phyloP scores from a whole-genome alignment of 78 protist species.

The Dictyostelium brefeldianum region DNA sequence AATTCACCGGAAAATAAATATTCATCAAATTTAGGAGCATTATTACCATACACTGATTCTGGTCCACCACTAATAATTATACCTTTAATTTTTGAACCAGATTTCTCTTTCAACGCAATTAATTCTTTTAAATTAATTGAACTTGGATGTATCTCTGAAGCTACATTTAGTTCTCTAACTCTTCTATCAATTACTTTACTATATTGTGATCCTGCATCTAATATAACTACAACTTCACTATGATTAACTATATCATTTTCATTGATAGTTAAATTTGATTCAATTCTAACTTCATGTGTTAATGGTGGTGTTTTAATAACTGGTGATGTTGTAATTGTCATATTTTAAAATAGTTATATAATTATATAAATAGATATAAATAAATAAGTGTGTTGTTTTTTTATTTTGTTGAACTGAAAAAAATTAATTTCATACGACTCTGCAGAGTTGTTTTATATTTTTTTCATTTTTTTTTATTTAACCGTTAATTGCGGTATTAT shows the following conservation, averaged over 20 bases:
- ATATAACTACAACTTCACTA: slow-evolving; percentile 84
- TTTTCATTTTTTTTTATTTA: no score
- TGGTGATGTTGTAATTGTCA: slow-evolving; percentile 32
- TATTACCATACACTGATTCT: slow-evolving; percentile 84
- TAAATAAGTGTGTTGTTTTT: not conserved
- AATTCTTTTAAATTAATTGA: slow-evolving; percentile 39
- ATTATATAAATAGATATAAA: not conserved
- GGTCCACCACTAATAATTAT: slow-evolving; percentile 97
- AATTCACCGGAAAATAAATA: slow-evolving; percentile 64
- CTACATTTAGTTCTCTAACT: slow-evolving; percentile 94
- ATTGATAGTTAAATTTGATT: slow-evolving; percentile 15
- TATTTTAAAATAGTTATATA: no score
- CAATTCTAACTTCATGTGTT: slow-evolving; percentile 6
- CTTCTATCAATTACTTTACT: slow-evolving; percentile 96
- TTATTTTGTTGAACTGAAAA: no score
- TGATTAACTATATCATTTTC: slow-evolving; percentile 18
- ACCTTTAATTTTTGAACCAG: slow-evolving; percentile 60
- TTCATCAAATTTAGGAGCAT: slow-evolving; percentile 89
- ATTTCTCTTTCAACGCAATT: not conserved
- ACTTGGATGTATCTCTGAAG: slow-evolving; percentile 90
- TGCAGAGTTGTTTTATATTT: no score
- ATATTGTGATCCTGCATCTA: slow-evolving; percentile 94
- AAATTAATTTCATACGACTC: no score
- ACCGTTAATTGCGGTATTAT: no score
- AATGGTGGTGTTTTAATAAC: slow-evolving; percentile 61